Percentiles rank a stretch among this genome's conserved stretches.
Conservation (phyloP, 345 rosid genomes). For the Syzygium jambos region DNA sequence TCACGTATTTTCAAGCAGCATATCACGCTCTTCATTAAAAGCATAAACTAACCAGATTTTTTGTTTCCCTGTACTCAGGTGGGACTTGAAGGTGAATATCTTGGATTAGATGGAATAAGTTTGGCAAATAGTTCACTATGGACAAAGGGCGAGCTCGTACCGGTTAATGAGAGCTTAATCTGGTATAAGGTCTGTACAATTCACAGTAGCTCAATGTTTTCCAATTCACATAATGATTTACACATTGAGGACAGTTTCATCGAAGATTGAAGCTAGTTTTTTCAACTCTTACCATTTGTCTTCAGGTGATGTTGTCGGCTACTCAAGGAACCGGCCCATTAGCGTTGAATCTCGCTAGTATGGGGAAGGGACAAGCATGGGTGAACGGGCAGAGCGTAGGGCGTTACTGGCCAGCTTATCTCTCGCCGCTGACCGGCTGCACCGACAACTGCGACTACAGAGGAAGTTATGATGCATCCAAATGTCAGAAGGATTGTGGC, state of each 20-base stretch:
- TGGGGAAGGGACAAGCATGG: conserved; percentile 76
- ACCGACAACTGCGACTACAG: conserved; percentile 41
- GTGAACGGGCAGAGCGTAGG: conserved; percentile 51
- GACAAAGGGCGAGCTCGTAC: conserved; percentile 25
- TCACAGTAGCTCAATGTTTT: background rate
- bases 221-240: background rate
- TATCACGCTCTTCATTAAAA: background rate
- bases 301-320: conserved; percentile 27
- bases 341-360: conserved; percentile 44
- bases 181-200: conserved; percentile 50
- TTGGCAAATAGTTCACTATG: conserved; percentile 44
- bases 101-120: conserved; percentile 30
- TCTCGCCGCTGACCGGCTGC: conserved; percentile 36
- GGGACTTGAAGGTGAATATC: conserved; percentile 50
- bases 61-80: conserved; percentile 24
- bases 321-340: conserved; percentile 45
- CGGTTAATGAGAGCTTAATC: conserved; percentile 37
- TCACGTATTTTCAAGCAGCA: background rate
- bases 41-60: background rate
- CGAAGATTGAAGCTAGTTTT: background rate
- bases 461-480: conserved; percentile 35
- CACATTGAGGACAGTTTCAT: background rate
- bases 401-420: conserved; percentile 53
- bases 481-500: conserved; percentile 49
- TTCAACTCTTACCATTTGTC: background rate